Evolutionary conservation across 2,329 filamentous ascomycete species (phyloP).

Genomic region (Corniculantispora saksenae): DNA sequence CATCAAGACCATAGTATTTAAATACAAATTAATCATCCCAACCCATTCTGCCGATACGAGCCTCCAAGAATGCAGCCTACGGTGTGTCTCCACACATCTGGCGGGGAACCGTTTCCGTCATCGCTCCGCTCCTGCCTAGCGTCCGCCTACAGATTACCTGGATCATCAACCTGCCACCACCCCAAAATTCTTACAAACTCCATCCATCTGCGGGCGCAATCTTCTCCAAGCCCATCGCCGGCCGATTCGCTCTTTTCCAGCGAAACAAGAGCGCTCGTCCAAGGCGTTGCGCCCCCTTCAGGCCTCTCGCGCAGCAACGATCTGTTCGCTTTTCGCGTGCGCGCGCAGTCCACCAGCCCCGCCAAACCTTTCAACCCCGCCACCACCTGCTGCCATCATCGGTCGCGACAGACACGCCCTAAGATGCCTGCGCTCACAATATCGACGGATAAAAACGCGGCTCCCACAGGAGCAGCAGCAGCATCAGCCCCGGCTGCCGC

Average conservation of each 20-base stretch:
- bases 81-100: background rate
- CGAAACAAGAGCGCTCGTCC: background rate
- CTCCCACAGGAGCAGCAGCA: background rate
- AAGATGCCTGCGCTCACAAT: constrained; percentile 16
- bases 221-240: background rate
- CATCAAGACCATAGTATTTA: too few relatives aligned
- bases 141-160: background rate
- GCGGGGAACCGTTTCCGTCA: constrained; percentile 6
- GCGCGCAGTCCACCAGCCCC: background rate
- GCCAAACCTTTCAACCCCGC: background rate
- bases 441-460: background rate
- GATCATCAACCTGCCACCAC: background rate
- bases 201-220: background rate
- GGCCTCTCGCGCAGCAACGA: background rate
- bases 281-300: background rate
- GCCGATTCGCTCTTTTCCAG: background rate
- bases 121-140: constrained; percentile 7
- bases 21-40: too few relatives aligned
- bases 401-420: background rate
- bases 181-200: background rate
- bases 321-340: background rate
- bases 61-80: too few relatives aligned
- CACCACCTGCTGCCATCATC: background rate
- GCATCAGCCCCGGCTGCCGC: background rate
- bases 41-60: too few relatives aligned